A percentile compares a stretch with the other conserved stretches of the same genome.
Conservation (phyloP, 2,329 filamentous ascomycete species). For the Aciculosporium take region DNA sequence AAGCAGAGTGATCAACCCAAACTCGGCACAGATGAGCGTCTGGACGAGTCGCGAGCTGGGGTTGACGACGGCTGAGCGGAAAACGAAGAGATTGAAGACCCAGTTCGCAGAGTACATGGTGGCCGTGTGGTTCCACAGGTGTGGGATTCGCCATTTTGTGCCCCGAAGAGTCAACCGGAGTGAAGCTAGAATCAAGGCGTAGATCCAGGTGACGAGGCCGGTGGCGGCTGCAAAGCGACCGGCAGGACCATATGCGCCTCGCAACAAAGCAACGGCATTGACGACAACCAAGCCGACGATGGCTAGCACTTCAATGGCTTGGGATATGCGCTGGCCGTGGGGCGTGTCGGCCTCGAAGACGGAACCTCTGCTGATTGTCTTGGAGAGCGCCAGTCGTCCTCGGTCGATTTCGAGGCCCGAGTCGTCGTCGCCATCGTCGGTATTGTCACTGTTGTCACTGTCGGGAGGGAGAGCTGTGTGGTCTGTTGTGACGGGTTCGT, state of each 20-base stretch:
- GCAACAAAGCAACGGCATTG: conserved; percentile 50
- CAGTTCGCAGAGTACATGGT: conserved; percentile 71
- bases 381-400: conserved; percentile 42
- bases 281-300: conserved; percentile 57
- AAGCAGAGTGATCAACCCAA: conserved; percentile 59
- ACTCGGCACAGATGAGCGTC: conserved; percentile 56
- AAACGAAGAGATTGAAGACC: conserved; percentile 59
- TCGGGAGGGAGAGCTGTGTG: conserved; percentile 40
- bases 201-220: conserved; percentile 64
- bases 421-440: conserved; percentile 46
- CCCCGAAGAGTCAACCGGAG: conserved; percentile 55
- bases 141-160: conserved; percentile 51
- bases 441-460: conserved; percentile 36
- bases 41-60: conserved; percentile 49
- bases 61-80: conserved; percentile 76
- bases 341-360: conserved; percentile 64
- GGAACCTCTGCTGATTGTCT: conserved; percentile 47
- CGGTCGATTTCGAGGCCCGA: conserved; percentile 40
- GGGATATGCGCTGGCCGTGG: conserved; percentile 53
- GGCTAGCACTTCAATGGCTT: conserved; percentile 61
- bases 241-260: conserved; percentile 42
- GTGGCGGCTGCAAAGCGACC: conserved; percentile 48
- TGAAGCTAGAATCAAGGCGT: conserved; percentile 59
- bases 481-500: conserved; percentile 37
- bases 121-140: conserved; percentile 87